Base-by-base conservation (phyloP, 352 stramenopile species). In the Globisporangium alternatum region DNA sequence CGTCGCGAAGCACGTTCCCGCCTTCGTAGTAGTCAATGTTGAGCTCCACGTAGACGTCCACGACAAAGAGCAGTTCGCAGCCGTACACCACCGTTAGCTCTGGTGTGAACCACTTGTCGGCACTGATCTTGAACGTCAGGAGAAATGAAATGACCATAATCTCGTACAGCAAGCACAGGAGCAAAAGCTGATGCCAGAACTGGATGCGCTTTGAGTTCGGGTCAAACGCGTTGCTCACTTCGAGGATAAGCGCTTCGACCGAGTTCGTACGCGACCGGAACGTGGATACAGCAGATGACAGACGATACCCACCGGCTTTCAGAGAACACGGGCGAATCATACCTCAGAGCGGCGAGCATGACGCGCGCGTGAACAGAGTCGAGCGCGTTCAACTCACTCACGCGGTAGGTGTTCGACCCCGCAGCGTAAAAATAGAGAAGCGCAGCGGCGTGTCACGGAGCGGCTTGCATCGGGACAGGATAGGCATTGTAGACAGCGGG, bases 21-120 rank as follows among this genome's bases (percentile, higher is more conserved):
- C 72, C 77, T 43, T 89, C 74, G 65, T 91, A 91, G 68, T 79
- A 91, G 5, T 80, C 82, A 19, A 68, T 91, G 52, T 91, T 86
- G 39, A 91, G 69, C 53, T 91, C 74, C 25, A 88, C 75, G 45
- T 80, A 88, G 41, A 91, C 58, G 51, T 91, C 82, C 3, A 59
- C 60, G 1, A 78, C 31, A 45, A 91, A 91, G 22, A 91, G 64
- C 22, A 82, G 25, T 43, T 91, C 82, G 43, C 78, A 88, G 0
- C 58, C 64, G 67, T 88, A 88, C 3, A 89, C 35, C 8, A 72
- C 44, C 17, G 76, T 49, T 9, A 88, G 47, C 39, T 81, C 67
- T 6, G 70, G 63, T 5, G 62, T 65, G 28, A 70, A 56, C 66
- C 69, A 73, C 1, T 66, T 56, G 1, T 64, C 37, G 13, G n/a